phyloP scores from a whole-genome alignment of 768 basidiomycete genomes.

The Hygrocybe coccinea region DNA sequence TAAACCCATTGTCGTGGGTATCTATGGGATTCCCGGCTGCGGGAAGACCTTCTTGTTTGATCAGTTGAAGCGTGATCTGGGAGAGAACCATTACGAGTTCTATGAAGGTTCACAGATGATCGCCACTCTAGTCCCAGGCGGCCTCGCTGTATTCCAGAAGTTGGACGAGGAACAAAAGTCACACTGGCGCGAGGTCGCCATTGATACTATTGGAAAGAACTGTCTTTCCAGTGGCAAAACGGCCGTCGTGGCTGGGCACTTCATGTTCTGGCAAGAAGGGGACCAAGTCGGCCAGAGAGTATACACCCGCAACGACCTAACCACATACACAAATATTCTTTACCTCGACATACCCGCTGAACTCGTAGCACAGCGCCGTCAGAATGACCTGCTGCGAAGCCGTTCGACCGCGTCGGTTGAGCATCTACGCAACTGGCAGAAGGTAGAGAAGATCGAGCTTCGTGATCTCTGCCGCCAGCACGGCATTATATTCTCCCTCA shows the following conservation, averaged over 20 bases:
- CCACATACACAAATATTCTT: conserved; percentile 18
- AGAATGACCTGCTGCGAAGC: conserved; percentile 11
- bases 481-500: conserved; percentile 16
- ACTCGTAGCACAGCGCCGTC: conserved; percentile 14
- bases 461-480: conserved; percentile 19
- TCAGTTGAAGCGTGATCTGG: conserved; percentile 13
- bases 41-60: conserved; percentile 17
- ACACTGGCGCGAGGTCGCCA: conserved; percentile 15
- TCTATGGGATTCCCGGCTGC: conserved; percentile 21
- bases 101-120: conserved; percentile 20
- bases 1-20: conserved; percentile 17
- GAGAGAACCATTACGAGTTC: conserved; percentile 13
- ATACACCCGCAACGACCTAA: conserved; percentile 16
- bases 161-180: conserved; percentile 13
- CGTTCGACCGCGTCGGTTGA: conserved; percentile 14
- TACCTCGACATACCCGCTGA: conserved; percentile 18
- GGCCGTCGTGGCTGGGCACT: conserved; percentile 21
- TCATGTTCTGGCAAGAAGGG: conserved; percentile 19
- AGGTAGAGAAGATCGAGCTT: conserved; percentile 14
- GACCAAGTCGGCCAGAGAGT: conserved; percentile 14
- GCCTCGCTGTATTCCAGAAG: conserved; percentile 20
- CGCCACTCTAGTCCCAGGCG: conserved; percentile 17
- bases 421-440: conserved; percentile 20
- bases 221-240: conserved; percentile 14
- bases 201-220: conserved; percentile 14